Evolutionary conservation across 2,329 filamentous ascomycete genomes (phyloP).

Genomic region (Sclerotinia glacialis): DNA sequence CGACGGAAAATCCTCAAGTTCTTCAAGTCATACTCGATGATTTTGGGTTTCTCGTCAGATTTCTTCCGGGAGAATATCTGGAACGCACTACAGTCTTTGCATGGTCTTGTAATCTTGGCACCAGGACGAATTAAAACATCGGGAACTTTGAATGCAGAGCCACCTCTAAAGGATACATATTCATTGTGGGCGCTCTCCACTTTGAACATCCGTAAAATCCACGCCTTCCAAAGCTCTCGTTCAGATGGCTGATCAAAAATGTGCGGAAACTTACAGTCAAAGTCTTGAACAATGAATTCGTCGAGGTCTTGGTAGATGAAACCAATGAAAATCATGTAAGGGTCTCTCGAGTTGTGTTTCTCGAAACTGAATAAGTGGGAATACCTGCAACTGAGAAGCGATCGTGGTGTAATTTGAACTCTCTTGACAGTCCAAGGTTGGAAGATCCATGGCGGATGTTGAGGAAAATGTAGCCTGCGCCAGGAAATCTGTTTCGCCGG

Average conservation of each 20-base stretch:
- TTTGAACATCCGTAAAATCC: not conserved
- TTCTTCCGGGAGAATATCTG: fast-evolving
- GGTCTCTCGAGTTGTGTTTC: fast-evolving
- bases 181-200: not conserved
- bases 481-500: fast-evolving
- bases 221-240: not conserved
- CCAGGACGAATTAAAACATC: not conserved
- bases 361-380: too few relatives aligned
- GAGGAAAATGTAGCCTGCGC: not conserved
- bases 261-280: not conserved
- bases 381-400: not conserved
- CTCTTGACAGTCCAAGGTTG: not conserved
- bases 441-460: fast-evolving
- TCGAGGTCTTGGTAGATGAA: slow-evolving; percentile 1
- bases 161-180: not conserved
- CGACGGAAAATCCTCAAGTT: too few relatives aligned
- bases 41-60: fast-evolving
- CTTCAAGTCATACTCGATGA: fast-evolving
- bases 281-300: not conserved
- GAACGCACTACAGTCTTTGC: not conserved
- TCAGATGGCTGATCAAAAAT: fast-evolving
- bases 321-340: not conserved
- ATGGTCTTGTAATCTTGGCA: not conserved
- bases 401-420: not conserved
- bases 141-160: not conserved